Percentiles rank a stretch among this genome's conserved stretches.
Evolutionary conservation across 345 rosid species (phyloP).

Genomic region (Lumnitzera racemosa): DNA sequence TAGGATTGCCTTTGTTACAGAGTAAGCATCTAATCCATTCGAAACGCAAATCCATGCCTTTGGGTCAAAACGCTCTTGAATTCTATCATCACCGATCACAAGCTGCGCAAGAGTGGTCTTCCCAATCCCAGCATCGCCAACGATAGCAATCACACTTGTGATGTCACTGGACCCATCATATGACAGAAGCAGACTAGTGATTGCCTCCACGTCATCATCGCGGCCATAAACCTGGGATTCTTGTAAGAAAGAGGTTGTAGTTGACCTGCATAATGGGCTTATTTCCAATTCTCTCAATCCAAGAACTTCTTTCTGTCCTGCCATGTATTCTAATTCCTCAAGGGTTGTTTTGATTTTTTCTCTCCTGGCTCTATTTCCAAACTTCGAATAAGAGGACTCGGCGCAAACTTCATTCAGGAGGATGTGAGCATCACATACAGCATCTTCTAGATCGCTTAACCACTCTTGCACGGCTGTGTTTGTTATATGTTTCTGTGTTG

Average conservation of each 20-base stretch:
- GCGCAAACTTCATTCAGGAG: conserved; percentile 10
- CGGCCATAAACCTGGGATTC: conserved; percentile 17
- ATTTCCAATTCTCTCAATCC: conserved; percentile 5
- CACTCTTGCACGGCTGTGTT: conserved; percentile 2
- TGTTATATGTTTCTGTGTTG: conserved; percentile 10
- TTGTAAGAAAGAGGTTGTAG: conserved; percentile 14
- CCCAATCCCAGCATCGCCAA: conserved; percentile 7
- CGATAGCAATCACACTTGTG: not conserved
- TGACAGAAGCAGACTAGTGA: conserved; percentile 10
- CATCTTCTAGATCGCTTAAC: conserved; percentile 16
- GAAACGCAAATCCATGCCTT: conserved; percentile 23
- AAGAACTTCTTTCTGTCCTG: conserved; percentile 8
- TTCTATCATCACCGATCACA: conserved; percentile 9
- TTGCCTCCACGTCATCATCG: conserved; percentile 11
- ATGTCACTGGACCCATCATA: not conserved
- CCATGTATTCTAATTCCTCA: conserved; percentile 7
- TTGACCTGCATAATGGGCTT: not conserved
- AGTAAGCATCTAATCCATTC: conserved; percentile 4
- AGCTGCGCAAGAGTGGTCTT: conserved; percentile 13
- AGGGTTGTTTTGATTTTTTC: conserved; percentile 3
- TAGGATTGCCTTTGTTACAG: conserved; percentile 18
- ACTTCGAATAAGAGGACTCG: not conserved
- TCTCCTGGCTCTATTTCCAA: not conserved
- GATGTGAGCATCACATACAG: conserved; percentile 7
- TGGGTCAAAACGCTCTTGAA: conserved; percentile 10